Conservation (phyloP, 352 stramenopile species). For the Phytophthora crassamura region DNA sequence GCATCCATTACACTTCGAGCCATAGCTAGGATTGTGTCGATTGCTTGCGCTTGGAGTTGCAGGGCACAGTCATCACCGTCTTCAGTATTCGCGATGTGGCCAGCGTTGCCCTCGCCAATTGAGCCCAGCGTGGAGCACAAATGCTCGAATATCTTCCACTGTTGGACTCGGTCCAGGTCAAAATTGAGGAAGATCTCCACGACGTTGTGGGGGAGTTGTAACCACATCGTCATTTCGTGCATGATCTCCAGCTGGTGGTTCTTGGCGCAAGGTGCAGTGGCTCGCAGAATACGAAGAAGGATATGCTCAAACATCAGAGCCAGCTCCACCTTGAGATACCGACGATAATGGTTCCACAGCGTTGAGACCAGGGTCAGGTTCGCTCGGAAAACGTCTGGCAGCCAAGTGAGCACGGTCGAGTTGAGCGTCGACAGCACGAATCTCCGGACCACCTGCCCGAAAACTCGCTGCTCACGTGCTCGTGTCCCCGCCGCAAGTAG, state of each 20-base stretch:
- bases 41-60: constrained; percentile 66
- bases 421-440: constrained; percentile 81
- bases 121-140: constrained; percentile 76
- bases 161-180: constrained; percentile 85
- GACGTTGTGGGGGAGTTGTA: constrained; percentile 88
- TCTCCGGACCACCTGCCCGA: constrained; percentile 80
- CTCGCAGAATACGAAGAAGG: constrained; percentile 75
- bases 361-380: constrained; percentile 76
- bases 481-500: constrained; percentile 57
- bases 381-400: constrained; percentile 59
- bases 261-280: constrained; percentile 46
- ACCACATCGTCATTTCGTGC: constrained; percentile 76
- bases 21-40: constrained; percentile 80
- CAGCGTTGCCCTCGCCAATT: constrained; percentile 69
- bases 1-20: constrained; percentile 87
- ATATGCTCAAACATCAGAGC: constrained; percentile 85
- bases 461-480: constrained; percentile 64
- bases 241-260: constrained; percentile 82
- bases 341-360: constrained; percentile 87
- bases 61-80: constrained; percentile 46
- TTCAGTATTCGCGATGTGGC: constrained; percentile 33
- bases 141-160: constrained; percentile 92
- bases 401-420: constrained; percentile 65
- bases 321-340: constrained; percentile 85
- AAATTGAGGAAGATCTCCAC: constrained; percentile 92